Percentiles rank a stretch among this genome's conserved stretches.
These are phyloP conservation scores for Fragaria iinumae DNA, from an alignment of 306 rosid genomes.

Conservation along the genomic window DNA sequence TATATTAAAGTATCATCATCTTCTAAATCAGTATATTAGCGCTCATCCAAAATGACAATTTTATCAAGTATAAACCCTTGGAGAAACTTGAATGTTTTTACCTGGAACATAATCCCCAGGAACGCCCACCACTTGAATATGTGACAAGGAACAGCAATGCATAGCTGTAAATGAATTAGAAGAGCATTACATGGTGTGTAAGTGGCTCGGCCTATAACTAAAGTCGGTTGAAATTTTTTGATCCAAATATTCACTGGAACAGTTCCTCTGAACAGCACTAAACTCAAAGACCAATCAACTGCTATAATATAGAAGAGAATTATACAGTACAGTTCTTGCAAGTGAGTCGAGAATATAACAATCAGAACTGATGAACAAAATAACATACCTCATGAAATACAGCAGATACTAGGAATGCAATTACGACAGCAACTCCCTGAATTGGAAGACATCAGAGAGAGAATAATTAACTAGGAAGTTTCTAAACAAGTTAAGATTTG, in stretches of 20 bases:
- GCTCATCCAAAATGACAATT: not conserved
- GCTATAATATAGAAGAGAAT: not conserved
- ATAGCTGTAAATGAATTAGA: constrained; percentile 58
- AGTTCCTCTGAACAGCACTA: too few species aligned
- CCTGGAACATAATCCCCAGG: constrained; percentile 89
- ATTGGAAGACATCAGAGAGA: constrained; percentile 16
- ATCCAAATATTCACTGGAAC: not conserved
- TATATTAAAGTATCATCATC: not conserved
- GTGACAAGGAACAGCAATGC: constrained; percentile 97
- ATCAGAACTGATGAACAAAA: not conserved
- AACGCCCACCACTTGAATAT: constrained; percentile 95
- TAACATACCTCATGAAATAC: constrained; percentile 82
- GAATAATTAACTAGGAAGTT: constrained; percentile 16
- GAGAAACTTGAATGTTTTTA: constrained; percentile 21
- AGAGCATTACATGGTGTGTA: constrained; percentile 20
- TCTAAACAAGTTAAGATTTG: not conserved
- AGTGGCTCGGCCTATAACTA: constrained; percentile 7
- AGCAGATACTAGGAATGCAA: constrained; percentile 83
- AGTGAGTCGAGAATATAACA: not conserved
- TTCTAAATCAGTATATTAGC: not conserved
- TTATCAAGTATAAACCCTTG: not conserved
- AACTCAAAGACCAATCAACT: not conserved
- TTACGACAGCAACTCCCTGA: constrained; percentile 71
- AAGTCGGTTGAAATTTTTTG: not conserved
- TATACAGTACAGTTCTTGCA: not conserved